Conservation (phyloP, 108 stramenopile species). For the Cyclotella choctawhatcheeana region DNA sequence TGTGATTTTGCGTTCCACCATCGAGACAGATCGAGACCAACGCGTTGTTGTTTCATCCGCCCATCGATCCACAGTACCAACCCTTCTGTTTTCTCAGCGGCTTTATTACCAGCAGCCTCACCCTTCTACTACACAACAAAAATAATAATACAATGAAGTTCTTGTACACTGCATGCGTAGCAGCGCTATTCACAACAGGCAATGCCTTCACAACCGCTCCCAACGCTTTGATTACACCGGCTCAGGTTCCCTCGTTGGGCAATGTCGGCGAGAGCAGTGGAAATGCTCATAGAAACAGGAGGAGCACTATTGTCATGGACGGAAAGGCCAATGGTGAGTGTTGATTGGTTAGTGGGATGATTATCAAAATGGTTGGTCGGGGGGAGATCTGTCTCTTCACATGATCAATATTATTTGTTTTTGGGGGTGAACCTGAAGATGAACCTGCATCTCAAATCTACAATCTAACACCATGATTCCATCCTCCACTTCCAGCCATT, state of each 20-base stretch:
- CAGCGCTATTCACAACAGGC: slow-evolving; percentile 57
- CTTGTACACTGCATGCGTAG: slow-evolving; percentile 69
- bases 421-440: too few relatives aligned
- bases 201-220: slow-evolving; percentile 62
- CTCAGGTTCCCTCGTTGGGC: slow-evolving; percentile 17
- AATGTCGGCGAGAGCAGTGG: slow-evolving; percentile 50
- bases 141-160: slow-evolving; percentile 63
- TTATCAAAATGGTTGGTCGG: too few relatives aligned
- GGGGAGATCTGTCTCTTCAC: too few relatives aligned
- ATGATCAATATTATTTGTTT: too few relatives aligned
- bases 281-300: slow-evolving; percentile 68
- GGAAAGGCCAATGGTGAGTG: slow-evolving; percentile 90
- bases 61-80: neutral
- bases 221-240: slow-evolving; percentile 39
- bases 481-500: slow-evolving; percentile 61
- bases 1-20: too few relatives aligned
- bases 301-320: slow-evolving; percentile 89
- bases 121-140: slow-evolving; percentile 2
- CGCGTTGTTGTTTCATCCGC: neutral
- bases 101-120: neutral
- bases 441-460: too few relatives aligned
- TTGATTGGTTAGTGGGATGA: too few relatives aligned
- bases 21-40: too few relatives aligned
- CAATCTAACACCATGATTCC: neutral
- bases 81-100: too few relatives aligned